A percentile compares a stretch with the other conserved stretches of the same genome.
Conservation (phyloP, 1,284 basidiomycete species). For the Fistulinella staudtii region DNA sequence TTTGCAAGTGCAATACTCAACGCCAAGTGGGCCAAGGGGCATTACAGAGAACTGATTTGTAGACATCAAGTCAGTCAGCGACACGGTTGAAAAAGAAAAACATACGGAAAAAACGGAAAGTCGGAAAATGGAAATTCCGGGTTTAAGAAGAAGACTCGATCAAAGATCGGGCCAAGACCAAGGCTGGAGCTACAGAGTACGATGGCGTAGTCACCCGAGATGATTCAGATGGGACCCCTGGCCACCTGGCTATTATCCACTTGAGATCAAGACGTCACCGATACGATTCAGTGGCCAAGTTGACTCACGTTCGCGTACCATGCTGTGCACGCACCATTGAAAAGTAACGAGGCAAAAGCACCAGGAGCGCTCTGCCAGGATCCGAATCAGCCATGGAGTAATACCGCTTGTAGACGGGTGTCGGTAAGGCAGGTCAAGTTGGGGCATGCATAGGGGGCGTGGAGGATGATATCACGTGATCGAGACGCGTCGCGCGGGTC, state of each 20-base stretch:
- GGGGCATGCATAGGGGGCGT: background rate
- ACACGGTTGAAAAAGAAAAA: background rate
- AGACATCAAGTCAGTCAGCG: conserved; percentile 3
- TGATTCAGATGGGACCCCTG: conserved; percentile 7
- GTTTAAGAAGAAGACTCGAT: conserved; percentile 19
- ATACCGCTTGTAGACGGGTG: background rate
- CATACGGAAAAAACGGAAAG: conserved; percentile 7
- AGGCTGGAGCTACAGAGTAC: background rate
- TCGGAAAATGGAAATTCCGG: conserved; percentile 17
- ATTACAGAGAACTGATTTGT: background rate
- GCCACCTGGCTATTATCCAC: conserved; percentile 12
- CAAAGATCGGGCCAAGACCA: conserved; percentile 17
- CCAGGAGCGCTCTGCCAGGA: background rate
- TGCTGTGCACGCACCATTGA: background rate
- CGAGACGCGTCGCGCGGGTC: conserved; percentile 31
- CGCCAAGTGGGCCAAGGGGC: conserved; percentile 12
- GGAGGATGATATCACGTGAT: conserved; percentile 19
- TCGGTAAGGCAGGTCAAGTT: no score
- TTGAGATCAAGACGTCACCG: background rate
- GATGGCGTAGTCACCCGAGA: background rate
- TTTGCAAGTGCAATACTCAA: conserved; percentile 15
- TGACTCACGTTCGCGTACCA: no score
- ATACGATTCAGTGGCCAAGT: conserved; percentile 1
- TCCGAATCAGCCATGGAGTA: background rate
- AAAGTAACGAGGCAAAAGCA: conserved; percentile 3